A percentile compares a stretch with the other conserved stretches of the same genome.
Evolutionary conservation across 2,329 filamentous ascomycete genomes (phyloP).

Genomic region (Fusarium musae): DNA sequence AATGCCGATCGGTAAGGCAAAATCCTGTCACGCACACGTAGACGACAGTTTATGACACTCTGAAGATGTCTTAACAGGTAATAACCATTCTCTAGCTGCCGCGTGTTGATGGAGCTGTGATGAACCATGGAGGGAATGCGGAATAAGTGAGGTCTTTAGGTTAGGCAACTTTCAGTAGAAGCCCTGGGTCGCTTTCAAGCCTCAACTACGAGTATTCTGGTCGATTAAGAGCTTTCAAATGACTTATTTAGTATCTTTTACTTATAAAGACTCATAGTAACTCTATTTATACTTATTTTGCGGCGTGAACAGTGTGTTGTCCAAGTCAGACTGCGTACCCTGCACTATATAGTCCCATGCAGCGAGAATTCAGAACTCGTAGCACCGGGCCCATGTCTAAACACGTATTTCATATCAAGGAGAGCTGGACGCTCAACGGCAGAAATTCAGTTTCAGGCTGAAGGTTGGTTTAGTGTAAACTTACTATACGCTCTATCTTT

Average conservation of each 20-base stretch:
- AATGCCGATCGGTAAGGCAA: too few relatives aligned
- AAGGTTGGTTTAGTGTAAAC: too few relatives aligned
- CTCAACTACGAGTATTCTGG: neutral
- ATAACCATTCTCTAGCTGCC: too few relatives aligned
- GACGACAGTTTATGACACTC: accelerated
- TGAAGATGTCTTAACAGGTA: accelerated
- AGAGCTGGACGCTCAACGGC: accelerated
- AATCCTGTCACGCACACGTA: neutral
- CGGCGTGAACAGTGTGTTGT: accelerated
- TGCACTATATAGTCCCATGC: accelerated
- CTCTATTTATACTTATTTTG: neutral
- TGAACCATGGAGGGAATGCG: neutral
- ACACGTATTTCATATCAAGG: neutral
- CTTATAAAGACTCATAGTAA: neutral
- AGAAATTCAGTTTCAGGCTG: too few relatives aligned
- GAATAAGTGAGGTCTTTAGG: accelerated
- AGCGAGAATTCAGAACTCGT: accelerated
- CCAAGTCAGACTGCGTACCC: accelerated
- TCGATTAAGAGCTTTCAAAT: accelerated
- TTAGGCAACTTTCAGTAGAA: neutral
- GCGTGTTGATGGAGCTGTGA: too few relatives aligned
- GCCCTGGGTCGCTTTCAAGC: neutral
- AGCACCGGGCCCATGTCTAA: neutral
- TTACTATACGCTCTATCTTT: too few relatives aligned
- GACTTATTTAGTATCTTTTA: accelerated